phyloP scores from a whole-genome alignment of 331 rosid genomes.

The Cydonia oblonga region DNA sequence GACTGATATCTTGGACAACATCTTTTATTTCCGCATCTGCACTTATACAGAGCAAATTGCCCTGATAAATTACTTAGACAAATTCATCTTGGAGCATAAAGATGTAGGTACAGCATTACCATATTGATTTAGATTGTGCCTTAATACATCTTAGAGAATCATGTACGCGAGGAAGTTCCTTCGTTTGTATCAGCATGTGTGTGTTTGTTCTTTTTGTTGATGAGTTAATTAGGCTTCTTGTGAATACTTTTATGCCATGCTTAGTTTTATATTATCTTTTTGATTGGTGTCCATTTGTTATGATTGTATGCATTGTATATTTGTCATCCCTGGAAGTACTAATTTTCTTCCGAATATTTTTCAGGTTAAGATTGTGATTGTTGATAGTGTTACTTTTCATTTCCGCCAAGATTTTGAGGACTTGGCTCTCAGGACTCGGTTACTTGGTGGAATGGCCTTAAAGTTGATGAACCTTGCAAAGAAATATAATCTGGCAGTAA shows the following conservation, averaged over 20 bases:
- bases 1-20: slow-evolving; percentile 57
- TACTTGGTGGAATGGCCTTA: slow-evolving; percentile 77
- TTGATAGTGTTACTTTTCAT: slow-evolving; percentile 92
- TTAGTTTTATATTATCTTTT: not conserved
- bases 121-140: not conserved
- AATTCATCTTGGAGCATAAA: slow-evolving; percentile 69
- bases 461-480: slow-evolving; percentile 83
- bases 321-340: not conserved
- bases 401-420: slow-evolving; percentile 91
- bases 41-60: slow-evolving; percentile 90
- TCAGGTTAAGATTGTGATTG: slow-evolving; percentile 71
- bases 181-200: not conserved
- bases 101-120: slow-evolving; percentile 47
- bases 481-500: slow-evolving; percentile 57
- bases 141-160: not conserved
- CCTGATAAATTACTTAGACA: slow-evolving; percentile 67
- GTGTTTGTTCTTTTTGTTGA: not conserved
- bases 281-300: not conserved
- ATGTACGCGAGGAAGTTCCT: not conserved
- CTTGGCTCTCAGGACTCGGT: slow-evolving; percentile 77
- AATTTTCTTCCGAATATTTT: not conserved
- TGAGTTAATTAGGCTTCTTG: not conserved
- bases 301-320: not conserved
- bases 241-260: not conserved
- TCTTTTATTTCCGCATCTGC: slow-evolving; percentile 75